Evolutionary conservation across 345 rosid species (phyloP), one percentile per base, ranked within the genome.

Genomic region (Salix viminalis): DNA sequence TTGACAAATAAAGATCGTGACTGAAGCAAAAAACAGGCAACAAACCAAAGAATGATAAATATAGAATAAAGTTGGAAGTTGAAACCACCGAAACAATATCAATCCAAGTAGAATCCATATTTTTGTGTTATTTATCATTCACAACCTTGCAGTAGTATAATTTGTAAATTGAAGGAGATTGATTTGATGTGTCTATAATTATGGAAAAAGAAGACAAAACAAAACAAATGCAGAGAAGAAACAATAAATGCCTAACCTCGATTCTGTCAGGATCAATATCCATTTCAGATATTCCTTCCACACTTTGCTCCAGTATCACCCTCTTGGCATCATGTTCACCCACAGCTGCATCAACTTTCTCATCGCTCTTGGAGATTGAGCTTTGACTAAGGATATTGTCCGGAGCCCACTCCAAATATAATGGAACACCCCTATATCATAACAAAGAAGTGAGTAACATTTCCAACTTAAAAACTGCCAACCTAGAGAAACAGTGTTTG

Each of bases 371-470:
- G 21, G 85, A 86, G 41, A 80, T 70, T 52, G 83, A 21, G 69
- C 67, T 85, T 70, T 83, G 85, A 80, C 69, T 78, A 60, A 96
- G 91, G 81, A 96, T 83, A 87, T 93, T 72, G 32, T 65, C 81
- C 52, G 99, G 96, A 84, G 98, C 97, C 99, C 98, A 93, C 84
- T 96, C 99, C 88, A 93, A 83, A 84, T 92, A 93, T 76, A 96
- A 77, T 24, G 98, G 97, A 71, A 82, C 94, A 90, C 90, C 96
- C 91, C 99, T 95, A 85, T 70, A 81, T 72, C n/a, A 75, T 30
- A 65, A 2, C 46, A 75, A 83, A 32, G 44, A 67, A 23, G 71
- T 16, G 23, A 75, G 69, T 3, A 73, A 34, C 73, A 37, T 60
- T 28, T 19, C 44, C 46, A 36, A 24, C 14, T 28, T 7, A 19